A percentile compares a stretch with the other conserved stretches of the same genome.
These are phyloP conservation scores for Thuidium tamariscinum DNA, from an alignment of 225 moss, liverwort and hornwort genomes.

Conservation along the genomic window DNA sequence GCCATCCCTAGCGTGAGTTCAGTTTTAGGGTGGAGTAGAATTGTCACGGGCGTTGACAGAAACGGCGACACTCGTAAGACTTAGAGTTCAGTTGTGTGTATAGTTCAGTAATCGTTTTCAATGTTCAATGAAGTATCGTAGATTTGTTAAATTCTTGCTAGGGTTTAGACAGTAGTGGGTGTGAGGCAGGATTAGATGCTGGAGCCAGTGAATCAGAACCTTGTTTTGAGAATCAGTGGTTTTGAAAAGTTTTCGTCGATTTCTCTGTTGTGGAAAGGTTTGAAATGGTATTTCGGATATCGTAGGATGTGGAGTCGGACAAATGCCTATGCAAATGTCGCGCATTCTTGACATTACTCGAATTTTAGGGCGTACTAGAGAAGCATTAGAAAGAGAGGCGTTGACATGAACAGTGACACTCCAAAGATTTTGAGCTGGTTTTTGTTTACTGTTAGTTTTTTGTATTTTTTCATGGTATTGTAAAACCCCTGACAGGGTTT, in stretches of 20 bases:
- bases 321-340: not conserved
- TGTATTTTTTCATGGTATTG: not conserved
- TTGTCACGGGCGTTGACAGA: not conserved
- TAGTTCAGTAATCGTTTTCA: not conserved
- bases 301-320: not conserved
- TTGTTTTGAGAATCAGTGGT: not conserved
- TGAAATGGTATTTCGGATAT: not conserved
- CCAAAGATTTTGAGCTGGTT: not conserved
- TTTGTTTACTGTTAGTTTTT: not conserved
- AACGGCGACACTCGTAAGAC: not conserved
- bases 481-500: constrained; percentile 24
- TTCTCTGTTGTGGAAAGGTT: not conserved
- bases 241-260: not conserved
- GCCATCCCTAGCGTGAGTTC: not conserved
- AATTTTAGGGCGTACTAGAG: not conserved
- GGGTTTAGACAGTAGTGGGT: not conserved
- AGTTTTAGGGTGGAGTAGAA: not conserved
- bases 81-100: not conserved
- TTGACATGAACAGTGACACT: not conserved
- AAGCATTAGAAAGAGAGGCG: not conserved
- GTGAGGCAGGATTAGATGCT: not conserved
- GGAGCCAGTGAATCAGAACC: not conserved
- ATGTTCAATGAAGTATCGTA: not conserved
- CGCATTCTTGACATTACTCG: not conserved
- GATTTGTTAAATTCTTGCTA: not conserved